Base-by-base conservation (phyloP, 495 filamentous ascomycete species). In the Daldinia bambusicola region DNA sequence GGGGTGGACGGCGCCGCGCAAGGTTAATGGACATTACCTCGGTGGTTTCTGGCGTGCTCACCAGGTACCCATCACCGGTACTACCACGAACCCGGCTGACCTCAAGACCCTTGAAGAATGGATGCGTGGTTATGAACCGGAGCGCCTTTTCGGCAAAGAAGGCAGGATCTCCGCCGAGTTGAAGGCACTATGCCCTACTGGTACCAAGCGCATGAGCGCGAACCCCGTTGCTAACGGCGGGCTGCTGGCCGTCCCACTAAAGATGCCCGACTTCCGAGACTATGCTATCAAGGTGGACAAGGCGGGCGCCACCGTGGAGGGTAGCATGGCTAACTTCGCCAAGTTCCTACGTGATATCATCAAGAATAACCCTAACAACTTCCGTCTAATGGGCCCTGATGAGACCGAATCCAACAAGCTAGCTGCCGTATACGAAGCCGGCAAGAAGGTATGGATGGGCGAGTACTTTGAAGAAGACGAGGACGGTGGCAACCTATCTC, bases 341-440 rank as follows among this genome's bases (percentile, higher is more conserved):
- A 80, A 69, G 10, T 90, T 88, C 75, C 78, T 93, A 37, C 82
- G 87, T 18, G 89, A 91, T 60, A 78, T 92, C 16, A 82, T 92
- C 16, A 82, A 79, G 20, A 74, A 79, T 43, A 93, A 93, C 72
- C 80, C 77, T 63, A 82, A 80, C 40, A 88, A 82, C 69, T 93
- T 93, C 84, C 88, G 90, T 5, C 81, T 92, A 5, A 91, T 93
- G 62, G 90, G 90, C 0, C 90, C 90, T 0, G 90, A 93, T 74
- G 90, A 93, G 82, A 92, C 90, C 4, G 88, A 92, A 74, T 91
- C 89, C 22, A 93, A 93, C 81, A 92, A 93, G 77, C 86, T 92
- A 2, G 81, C 78, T 2, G 83, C 84, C 20, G 85, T 92, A 45
- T 92, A 92, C 78, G 83, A 89, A 59, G 89, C 84, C 6, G 87